Conservation (phyloP, 805 yeast species). For the Lipomyces oligophaga region DNA sequence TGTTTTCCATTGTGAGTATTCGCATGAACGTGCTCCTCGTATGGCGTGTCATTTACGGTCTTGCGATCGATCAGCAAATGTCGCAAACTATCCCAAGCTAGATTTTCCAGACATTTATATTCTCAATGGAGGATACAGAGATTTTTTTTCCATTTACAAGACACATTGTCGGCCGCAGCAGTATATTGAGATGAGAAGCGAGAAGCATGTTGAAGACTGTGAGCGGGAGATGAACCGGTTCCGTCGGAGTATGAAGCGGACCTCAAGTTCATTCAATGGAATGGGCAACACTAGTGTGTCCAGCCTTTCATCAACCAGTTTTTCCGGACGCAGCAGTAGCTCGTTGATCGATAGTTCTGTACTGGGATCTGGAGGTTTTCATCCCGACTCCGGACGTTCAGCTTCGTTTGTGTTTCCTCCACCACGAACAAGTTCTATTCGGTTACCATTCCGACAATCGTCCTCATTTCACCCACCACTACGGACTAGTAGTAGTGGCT, state of each 20-base stretch:
- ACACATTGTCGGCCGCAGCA: slow-evolving; percentile 67
- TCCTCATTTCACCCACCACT: no score
- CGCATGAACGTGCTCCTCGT: slow-evolving; percentile 88
- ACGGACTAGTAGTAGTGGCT: no score
- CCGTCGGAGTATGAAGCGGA: slow-evolving; percentile 42
- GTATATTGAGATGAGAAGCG: slow-evolving; percentile 83
- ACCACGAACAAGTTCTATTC: no score
- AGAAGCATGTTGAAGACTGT: slow-evolving; percentile 44
- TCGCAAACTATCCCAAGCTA: slow-evolving; percentile 72
- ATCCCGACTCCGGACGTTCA: no score
- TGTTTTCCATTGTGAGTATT: slow-evolving; percentile 92
- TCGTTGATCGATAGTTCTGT: no score
- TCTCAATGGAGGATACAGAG: slow-evolving; percentile 86
- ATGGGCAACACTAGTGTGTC: no score
- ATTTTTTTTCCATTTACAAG: slow-evolving; percentile 59
- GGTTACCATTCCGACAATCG: no score
- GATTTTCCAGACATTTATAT: slow-evolving; percentile 86
- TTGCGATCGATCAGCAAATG: slow-evolving; percentile 72
- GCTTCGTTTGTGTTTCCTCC: no score
- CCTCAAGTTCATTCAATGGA: slow-evolving; percentile 9
- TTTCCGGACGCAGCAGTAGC: no score
- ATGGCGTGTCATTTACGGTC: slow-evolving; percentile 84
- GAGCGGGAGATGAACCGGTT: slow-evolving; percentile 54
- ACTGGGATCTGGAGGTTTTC: no score
- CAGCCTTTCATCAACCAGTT: no score